A percentile compares a stretch with the other conserved stretches of the same genome.
These are phyloP conservation scores for Panicum virgatum DNA, from an alignment of 202 grass and related monocot genomes.

Conservation along the genomic window DNA sequence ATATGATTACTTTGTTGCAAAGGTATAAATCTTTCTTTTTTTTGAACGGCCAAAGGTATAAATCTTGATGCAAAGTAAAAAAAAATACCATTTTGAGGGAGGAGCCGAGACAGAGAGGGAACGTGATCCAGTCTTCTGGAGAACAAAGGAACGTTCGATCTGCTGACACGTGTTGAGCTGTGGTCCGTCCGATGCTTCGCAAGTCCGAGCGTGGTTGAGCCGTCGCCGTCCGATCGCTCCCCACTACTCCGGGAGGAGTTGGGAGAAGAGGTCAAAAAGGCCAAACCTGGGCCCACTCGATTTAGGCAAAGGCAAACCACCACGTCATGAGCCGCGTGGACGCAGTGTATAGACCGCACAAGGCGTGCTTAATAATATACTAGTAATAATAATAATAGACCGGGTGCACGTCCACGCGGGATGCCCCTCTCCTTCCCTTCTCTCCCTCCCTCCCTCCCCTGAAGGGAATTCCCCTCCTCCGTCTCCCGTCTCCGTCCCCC, in stretches of 20 bases:
- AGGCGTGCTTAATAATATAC: no score
- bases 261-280: conserved; percentile 38
- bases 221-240: conserved; percentile 37
- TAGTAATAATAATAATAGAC: no score
- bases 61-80: no score
- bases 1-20: no score
- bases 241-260: no score
- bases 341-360: conserved; percentile 29
- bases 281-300: conserved; percentile 25
- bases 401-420: conserved; percentile 4
- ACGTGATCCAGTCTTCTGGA: no score
- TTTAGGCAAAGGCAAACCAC: conserved; percentile 29
- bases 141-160: background rate
- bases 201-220: conserved; percentile 21
- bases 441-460: no score
- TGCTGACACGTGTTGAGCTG: background rate
- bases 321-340: conserved; percentile 26
- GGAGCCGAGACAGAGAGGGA: no score
- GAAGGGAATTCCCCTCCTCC: background rate
- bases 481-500: background rate
- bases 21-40: no score
- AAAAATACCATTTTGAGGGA: no score
- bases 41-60: no score
- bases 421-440: no score
- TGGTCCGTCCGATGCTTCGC: background rate